These are phyloP conservation scores for Umbilicaria muhlenbergii DNA, from an alignment of 495 filamentous ascomycete genomes.

Conservation along the genomic window DNA sequence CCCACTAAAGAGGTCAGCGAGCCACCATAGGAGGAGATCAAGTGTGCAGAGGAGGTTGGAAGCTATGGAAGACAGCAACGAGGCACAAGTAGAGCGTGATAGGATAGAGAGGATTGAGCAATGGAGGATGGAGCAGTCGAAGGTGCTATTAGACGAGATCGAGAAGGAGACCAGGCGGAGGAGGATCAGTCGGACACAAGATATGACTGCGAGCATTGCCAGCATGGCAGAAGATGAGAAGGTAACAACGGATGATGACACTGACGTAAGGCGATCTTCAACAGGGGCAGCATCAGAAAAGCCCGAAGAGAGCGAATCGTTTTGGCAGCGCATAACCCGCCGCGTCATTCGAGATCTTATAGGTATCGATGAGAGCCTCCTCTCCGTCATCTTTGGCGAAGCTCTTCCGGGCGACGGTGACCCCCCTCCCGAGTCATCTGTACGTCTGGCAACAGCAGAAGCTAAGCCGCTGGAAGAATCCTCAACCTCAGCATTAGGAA, in stretches of 20 bases:
- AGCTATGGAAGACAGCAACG: slow-evolving; percentile 45
- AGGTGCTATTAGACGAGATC: slow-evolving; percentile 71
- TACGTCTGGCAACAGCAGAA: background rate
- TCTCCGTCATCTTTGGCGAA: slow-evolving; percentile 82
- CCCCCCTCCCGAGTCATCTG: background rate
- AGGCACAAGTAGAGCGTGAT: slow-evolving; percentile 42
- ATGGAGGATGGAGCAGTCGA: slow-evolving; percentile 87
- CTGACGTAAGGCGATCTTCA: too few relatives aligned
- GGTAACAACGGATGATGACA: background rate
- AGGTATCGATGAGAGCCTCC: slow-evolving; percentile 72
- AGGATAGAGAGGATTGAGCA: slow-evolving; percentile 69
- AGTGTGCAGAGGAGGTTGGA: slow-evolving; percentile 51
- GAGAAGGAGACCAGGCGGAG: slow-evolving; percentile 64
- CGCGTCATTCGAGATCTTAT: slow-evolving; percentile 79
- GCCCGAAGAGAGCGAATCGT: slow-evolving; percentile 32
- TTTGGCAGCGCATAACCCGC: slow-evolving; percentile 71
- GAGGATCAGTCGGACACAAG: slow-evolving; percentile 23
- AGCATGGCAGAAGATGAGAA: slow-evolving; percentile 1
- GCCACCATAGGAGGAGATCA: slow-evolving; percentile 30
- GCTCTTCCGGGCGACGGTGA: slow-evolving; percentile 33
- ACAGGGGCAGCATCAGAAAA: slow-evolving; percentile 5
- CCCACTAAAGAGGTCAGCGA: slow-evolving; percentile 34
- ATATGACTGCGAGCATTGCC: slow-evolving; percentile 6
- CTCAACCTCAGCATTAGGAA: slow-evolving; percentile 25
- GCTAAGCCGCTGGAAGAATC: slow-evolving; percentile 19